Conservation (phyloP, 2,329 filamentous ascomycete species). For the Ceratocystis smalleyi region DNA sequence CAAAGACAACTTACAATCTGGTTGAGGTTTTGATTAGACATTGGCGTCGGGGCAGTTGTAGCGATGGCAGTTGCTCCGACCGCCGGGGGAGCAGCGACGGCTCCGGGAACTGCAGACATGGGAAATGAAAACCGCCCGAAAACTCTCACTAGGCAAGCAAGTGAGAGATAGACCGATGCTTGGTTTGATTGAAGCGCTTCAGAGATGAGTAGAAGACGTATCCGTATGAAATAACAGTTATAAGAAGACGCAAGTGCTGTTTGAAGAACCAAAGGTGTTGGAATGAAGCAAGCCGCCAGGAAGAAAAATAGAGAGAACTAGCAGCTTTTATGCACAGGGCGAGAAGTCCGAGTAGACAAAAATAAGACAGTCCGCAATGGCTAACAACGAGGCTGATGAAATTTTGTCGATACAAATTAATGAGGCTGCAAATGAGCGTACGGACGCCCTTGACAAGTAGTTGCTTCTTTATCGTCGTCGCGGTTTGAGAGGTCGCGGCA, state of each 20-base stretch:
- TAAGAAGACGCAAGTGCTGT: neutral
- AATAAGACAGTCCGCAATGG: neutral
- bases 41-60: slow-evolving; percentile 26
- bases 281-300: neutral
- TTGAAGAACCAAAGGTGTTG: neutral
- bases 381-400: neutral
- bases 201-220: neutral
- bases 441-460: neutral
- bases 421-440: slow-evolving; percentile 3
- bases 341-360: neutral
- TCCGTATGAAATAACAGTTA: neutral
- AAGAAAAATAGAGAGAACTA: neutral
- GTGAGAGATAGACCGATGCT: neutral
- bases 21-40: slow-evolving; percentile 82
- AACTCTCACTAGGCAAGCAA: neutral
- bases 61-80: slow-evolving; percentile 19
- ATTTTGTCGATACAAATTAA: slow-evolving; percentile 1
- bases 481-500: slow-evolving; percentile 2
- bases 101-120: slow-evolving; percentile 17
- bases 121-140: neutral
- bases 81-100: slow-evolving; percentile 18
- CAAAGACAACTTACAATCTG: slow-evolving; percentile 62
- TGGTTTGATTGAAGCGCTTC: neutral
- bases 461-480: slow-evolving; percentile 6
- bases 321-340: neutral